Percentiles rank a stretch among this genome's conserved stretches.
These are phyloP conservation scores for Fusarium sp. DNA, from an alignment of 2,329 filamentous ascomycete genomes.

Conservation along the genomic window DNA sequence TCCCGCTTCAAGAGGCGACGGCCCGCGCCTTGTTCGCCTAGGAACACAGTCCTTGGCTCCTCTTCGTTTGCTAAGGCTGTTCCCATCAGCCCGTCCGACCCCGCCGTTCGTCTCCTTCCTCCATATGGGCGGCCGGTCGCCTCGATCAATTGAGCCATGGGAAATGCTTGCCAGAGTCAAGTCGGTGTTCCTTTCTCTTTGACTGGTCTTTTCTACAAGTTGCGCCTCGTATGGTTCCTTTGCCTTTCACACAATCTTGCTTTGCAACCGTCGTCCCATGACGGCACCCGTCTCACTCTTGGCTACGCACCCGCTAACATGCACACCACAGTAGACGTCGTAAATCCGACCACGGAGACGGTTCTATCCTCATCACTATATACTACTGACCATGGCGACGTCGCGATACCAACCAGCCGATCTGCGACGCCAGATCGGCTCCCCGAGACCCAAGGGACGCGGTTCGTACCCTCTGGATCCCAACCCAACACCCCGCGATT, in stretches of 20 bases:
- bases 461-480: constrained; percentile 53
- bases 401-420: constrained; percentile 60
- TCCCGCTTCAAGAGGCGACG: constrained; percentile 36
- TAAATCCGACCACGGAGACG: constrained; percentile 55
- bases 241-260: not conserved
- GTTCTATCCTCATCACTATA: constrained; percentile 41
- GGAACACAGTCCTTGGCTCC: constrained; percentile 22
- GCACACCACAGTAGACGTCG: constrained; percentile 51
- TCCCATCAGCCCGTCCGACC: constrained; percentile 34
- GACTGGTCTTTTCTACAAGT: constrained; percentile 13
- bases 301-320: constrained; percentile 28
- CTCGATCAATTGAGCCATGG: constrained; percentile 61
- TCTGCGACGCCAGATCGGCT: constrained; percentile 65
- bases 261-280: not conserved
- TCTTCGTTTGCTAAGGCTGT: constrained; percentile 30
- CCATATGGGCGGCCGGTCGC: constrained; percentile 57
- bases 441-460: constrained; percentile 67
- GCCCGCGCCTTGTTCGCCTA: constrained; percentile 27
- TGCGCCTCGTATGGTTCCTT: constrained; percentile 2
- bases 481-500: constrained; percentile 9
- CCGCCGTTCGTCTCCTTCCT: constrained; percentile 42
- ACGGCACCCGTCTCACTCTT: not conserved
- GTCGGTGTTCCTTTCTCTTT: constrained; percentile 51
- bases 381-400: constrained; percentile 57
- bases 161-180: constrained; percentile 57